Evolutionary conservation across 495 filamentous ascomycete species (phyloP).

Genomic region (Daldinia decipiens): DNA sequence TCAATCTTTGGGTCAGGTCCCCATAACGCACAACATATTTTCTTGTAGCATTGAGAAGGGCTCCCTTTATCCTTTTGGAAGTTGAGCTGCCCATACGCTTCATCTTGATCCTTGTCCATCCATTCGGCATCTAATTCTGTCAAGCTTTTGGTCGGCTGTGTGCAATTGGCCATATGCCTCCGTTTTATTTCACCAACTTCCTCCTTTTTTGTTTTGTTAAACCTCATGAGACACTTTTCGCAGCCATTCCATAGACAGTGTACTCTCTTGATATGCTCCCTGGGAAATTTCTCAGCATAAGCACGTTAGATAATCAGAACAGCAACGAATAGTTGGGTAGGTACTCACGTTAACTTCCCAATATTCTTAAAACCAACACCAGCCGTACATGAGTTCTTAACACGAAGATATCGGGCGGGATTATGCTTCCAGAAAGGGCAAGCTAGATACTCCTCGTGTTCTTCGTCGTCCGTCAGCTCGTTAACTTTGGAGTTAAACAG

Average conservation of each 20-base stretch:
- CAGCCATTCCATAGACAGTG: conserved; percentile 35
- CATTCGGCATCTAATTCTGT: conserved; percentile 26
- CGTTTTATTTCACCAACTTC: conserved; percentile 23
- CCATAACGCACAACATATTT: conserved; percentile 33
- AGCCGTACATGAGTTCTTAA: conserved; percentile 35
- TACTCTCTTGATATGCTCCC: conserved; percentile 36
- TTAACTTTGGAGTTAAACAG: conserved; percentile 7
- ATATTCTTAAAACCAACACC: conserved; percentile 35
- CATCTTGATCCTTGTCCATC: conserved; percentile 32
- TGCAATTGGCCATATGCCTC: conserved; percentile 22
- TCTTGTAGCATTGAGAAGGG: conserved; percentile 17
- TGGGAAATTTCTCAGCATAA: background rate
- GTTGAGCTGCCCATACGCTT: conserved; percentile 26
- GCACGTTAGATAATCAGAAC: background rate
- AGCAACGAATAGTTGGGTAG: background rate
- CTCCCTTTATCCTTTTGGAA: conserved; percentile 33
- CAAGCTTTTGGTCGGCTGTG: background rate
- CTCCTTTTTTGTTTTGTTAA: conserved; percentile 19
- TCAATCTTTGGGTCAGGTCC: conserved; percentile 17
- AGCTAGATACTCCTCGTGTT: conserved; percentile 28
- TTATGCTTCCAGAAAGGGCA: conserved; percentile 40
- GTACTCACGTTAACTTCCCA: conserved; percentile 37
- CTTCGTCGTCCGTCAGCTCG: background rate
- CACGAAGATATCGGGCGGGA: conserved; percentile 25
- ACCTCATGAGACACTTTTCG: conserved; percentile 28